phyloP scores from a whole-genome alignment of 2,329 filamentous ascomycete species.

The Apiospora malaysiana region DNA sequence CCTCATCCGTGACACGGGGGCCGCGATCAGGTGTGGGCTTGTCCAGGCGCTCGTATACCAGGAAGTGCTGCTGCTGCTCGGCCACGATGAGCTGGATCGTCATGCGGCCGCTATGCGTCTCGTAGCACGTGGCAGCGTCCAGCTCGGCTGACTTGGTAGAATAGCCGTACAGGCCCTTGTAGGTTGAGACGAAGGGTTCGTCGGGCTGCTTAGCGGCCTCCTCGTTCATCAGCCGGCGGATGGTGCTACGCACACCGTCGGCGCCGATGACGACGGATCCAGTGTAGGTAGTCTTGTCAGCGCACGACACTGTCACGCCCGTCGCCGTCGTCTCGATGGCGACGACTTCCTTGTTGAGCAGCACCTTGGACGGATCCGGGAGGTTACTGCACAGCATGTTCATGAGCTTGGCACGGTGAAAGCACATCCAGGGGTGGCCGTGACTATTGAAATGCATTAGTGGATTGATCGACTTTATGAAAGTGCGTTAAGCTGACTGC shows the following conservation, averaged over 20 bases:
- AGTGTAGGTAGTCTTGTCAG: constrained; percentile 41
- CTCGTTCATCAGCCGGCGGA: constrained; percentile 40
- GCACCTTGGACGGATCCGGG: constrained; percentile 25
- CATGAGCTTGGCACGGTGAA: constrained; percentile 34
- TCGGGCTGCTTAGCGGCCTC: constrained; percentile 25
- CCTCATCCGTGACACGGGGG: constrained; percentile 37
- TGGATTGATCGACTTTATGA: not conserved
- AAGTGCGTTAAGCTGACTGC: not conserved
- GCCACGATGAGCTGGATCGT: constrained; percentile 36
- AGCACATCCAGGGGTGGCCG: constrained; percentile 30
- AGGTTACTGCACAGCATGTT: constrained; percentile 31
- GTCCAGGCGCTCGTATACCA: constrained; percentile 26
- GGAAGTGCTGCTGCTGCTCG: constrained; percentile 27
- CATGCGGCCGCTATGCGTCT: constrained; percentile 28
- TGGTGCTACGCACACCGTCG: constrained; percentile 48
- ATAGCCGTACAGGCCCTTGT: constrained; percentile 33
- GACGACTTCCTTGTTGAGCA: constrained; percentile 25
- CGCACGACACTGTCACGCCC: constrained; percentile 30
- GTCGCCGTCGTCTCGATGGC: constrained; percentile 22
- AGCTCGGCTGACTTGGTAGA: constrained; percentile 23
- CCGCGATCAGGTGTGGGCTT: constrained; percentile 32
- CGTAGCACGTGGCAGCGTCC: constrained; percentile 23
- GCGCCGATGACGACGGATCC: constrained; percentile 49
- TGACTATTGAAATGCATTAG: constrained; percentile 29
- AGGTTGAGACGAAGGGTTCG: constrained; percentile 33